phyloP scores from a whole-genome alignment of 495 filamentous ascomycete genomes.

The Parmelia sp. region DNA sequence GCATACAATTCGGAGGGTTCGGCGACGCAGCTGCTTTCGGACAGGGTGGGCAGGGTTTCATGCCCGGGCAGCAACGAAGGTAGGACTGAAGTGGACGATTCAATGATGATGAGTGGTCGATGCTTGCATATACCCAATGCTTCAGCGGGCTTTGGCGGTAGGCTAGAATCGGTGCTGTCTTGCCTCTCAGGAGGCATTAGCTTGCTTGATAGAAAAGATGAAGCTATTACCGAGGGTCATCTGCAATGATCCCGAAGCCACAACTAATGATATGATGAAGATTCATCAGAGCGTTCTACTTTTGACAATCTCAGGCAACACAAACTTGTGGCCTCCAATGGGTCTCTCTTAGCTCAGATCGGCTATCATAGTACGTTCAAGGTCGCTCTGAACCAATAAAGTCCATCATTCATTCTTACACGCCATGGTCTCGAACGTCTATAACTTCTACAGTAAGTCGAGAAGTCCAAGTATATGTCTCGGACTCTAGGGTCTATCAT shows the following conservation, averaged over 20 bases:
- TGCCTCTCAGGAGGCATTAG: background rate
- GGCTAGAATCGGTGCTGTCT: background rate
- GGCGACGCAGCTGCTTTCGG: slow-evolving; percentile 14
- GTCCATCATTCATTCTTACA: background rate
- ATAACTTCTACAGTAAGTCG: background rate
- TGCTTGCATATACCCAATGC: slow-evolving; percentile 22
- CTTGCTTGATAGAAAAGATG: background rate
- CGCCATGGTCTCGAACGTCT: background rate
- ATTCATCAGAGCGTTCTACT: background rate
- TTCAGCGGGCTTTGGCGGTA: slow-evolving; percentile 5
- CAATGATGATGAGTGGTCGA: slow-evolving; percentile 13
- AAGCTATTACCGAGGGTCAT: background rate
- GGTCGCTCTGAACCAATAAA: background rate
- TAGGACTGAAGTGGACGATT: slow-evolving; percentile 8
- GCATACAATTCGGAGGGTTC: slow-evolving; percentile 15
- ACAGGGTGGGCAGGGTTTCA: slow-evolving; percentile 11
- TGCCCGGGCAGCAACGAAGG: slow-evolving; percentile 17
- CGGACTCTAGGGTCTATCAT: background rate
- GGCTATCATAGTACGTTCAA: background rate
- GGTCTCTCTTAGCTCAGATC: background rate
- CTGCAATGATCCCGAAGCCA: background rate
- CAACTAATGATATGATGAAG: background rate
- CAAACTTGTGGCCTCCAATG: background rate
- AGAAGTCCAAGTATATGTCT: background rate
- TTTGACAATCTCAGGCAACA: background rate